A percentile compares a stretch with the other conserved stretches of the same genome.
phyloP scores from a whole-genome alignment of 352 stramenopile species.

The Elongisporangium anandrum region DNA sequence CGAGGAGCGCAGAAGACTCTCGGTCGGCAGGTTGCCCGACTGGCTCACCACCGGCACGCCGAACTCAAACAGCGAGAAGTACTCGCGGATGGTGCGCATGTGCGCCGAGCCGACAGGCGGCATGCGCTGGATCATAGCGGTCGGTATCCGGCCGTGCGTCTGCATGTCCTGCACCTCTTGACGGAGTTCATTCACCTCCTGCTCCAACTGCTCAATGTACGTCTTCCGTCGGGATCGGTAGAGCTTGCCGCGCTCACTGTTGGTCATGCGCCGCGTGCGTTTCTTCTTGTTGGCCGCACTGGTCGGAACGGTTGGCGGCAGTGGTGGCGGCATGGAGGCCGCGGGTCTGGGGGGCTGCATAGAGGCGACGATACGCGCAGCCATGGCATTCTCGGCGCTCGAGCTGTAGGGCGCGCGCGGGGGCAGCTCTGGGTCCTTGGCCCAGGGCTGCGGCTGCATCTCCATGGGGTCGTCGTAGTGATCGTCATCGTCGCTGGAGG shows the following conservation, averaged over 20 bases:
- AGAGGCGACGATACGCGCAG: neutral
- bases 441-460: neutral
- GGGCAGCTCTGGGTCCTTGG: neutral
- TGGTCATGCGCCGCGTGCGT: conserved; percentile 38
- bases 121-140: conserved; percentile 3
- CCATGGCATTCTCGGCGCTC: neutral
- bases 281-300: conserved; percentile 24
- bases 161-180: conserved; percentile 35
- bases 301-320: conserved; percentile 1
- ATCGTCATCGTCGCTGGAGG: neutral
- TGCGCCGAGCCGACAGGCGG: conserved; percentile 19
- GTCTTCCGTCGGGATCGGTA: conserved; percentile 49
- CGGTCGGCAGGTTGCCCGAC: conserved; percentile 13
- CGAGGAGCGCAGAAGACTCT: conserved; percentile 18
- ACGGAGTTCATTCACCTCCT: conserved; percentile 46
- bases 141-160: conserved; percentile 9
- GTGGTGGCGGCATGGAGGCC: neutral
- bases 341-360: neutral
- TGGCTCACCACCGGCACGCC: conserved; percentile 31
- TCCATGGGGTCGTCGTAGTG: neutral
- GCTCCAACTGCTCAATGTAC: conserved; percentile 35
- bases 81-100: conserved; percentile 44
- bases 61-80: conserved; percentile 60
- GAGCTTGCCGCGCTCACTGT: conserved; percentile 59
- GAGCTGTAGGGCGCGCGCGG: too few relatives aligned